These are phyloP conservation scores for Coemansia sp. DNA, from an alignment of 192 early-diverging fungal genomes.

Conservation along the genomic window DNA sequence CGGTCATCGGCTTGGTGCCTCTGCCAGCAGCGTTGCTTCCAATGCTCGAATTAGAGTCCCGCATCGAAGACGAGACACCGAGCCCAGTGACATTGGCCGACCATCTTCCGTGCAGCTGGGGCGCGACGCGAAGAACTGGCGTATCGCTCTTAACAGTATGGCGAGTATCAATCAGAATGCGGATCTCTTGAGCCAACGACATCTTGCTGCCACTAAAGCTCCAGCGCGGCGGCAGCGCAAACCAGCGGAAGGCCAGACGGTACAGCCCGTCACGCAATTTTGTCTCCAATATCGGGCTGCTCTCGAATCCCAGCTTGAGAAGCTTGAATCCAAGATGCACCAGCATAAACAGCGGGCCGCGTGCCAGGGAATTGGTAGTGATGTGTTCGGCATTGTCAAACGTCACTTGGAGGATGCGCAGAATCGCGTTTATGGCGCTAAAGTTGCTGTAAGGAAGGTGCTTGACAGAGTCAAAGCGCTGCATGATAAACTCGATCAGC, in stretches of 20 bases:
- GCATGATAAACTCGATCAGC: conserved; percentile 85
- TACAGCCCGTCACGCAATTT: conserved; percentile 70
- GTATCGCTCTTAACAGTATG: conserved; percentile 64
- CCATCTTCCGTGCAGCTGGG: conserved; percentile 13
- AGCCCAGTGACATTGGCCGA: not conserved
- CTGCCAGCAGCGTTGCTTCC: not conserved
- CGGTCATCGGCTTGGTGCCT: conserved; percentile 5
- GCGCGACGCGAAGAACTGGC: conserved; percentile 49
- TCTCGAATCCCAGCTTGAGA: conserved; percentile 64
- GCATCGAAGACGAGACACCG: conserved; percentile 3
- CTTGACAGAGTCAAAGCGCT: conserved; percentile 81
- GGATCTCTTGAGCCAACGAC: conserved; percentile 63
- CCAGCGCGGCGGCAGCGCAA: conserved; percentile 76
- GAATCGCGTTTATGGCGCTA: conserved; percentile 74
- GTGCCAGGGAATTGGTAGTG: conserved; percentile 71
- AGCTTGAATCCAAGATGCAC: conserved; percentile 75
- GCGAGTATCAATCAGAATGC: conserved; percentile 68
- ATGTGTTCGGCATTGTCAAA: conserved; percentile 54
- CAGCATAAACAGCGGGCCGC: conserved; percentile 80
- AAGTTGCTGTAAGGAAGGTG: conserved; percentile 67
- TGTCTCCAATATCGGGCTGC: conserved; percentile 66
- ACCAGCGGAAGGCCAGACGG: conserved; percentile 81
- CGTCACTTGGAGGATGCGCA: conserved; percentile 80
- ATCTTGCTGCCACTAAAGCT: conserved; percentile 76
- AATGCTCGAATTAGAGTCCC: conserved; percentile 10